Evolutionary conservation across 2,329 filamentous ascomycete genomes (phyloP), one percentile per base, ranked within the genome.

Genomic region (Apiospora phragmitis): DNA sequence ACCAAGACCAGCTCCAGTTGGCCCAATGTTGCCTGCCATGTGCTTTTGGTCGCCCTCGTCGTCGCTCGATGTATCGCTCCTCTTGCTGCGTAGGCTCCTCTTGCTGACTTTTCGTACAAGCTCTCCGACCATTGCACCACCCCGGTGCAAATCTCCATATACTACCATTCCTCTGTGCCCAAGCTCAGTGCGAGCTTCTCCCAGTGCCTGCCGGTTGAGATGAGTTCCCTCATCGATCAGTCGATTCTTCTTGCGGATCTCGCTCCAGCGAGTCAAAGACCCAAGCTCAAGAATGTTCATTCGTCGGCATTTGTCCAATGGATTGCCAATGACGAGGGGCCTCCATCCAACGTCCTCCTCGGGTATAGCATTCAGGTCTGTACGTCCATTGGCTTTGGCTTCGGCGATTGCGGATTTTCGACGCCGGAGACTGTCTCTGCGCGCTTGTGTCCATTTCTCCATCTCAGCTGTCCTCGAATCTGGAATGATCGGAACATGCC

Each of bases 251-350:
- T 82, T 86, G 72, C 89, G 84, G 72, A 95, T 94, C 79, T 94
- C 92, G 32, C 88, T 92, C 90, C 91, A 95, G 51, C 93, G 84
- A 68, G 87, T 91, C 84, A 92, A 83, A 45, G 83, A 81, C 0
- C 93, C 92, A 71, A 93, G 81, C 79, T 95, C 93, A 21, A 95
- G 82, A 32, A 94, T 79, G 77, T 89, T 94, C 86, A 94, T 90
- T 72, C 90, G 86, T 67, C 93, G 86, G 76, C 87, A 89, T 79
- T 90, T 91, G 65, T 91, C 89, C 62, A 88, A 89, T 16, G 92
- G 92, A 76, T 93, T 92, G 16, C 92, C 92, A 77, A 94, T 89
- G 73, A 94, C 88, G 38, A 91, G 85, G 1, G 92, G 90, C 71
- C 88, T 88, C 92, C 91, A 94, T 65, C 76, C 77, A n/a, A 91